phyloP scores from a whole-genome alignment of 2,329 filamentous ascomycete genomes.

The Hymenoscyphus salicellus region DNA sequence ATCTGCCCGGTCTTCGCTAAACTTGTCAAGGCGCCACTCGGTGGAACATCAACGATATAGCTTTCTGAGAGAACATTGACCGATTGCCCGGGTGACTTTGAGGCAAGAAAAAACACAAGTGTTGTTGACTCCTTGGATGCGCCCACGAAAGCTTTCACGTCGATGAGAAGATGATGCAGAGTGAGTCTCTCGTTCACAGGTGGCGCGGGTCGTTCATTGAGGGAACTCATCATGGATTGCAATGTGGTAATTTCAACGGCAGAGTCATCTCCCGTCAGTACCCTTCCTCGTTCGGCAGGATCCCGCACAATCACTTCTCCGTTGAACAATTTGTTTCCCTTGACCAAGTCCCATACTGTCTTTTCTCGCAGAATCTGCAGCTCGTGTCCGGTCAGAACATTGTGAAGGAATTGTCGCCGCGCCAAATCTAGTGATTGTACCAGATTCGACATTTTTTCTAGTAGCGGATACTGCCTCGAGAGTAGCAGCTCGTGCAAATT shows the following conservation, averaged over 20 bases:
- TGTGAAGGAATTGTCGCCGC: conserved; percentile 86
- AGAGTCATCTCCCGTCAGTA: conserved; percentile 89
- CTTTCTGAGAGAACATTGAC: conserved; percentile 75
- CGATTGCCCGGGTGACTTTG: conserved; percentile 62
- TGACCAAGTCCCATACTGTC: conserved; percentile 93
- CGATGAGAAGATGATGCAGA: conserved; percentile 78
- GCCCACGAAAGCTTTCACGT: conserved; percentile 78
- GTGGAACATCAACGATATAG: conserved; percentile 73
- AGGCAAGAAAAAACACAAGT: conserved; percentile 74
- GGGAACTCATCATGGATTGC: conserved; percentile 92
- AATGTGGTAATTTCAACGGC: conserved; percentile 86
- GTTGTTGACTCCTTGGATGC: conserved; percentile 72
- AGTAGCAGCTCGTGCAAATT: conserved; percentile 91
- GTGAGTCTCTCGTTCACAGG: conserved; percentile 65
- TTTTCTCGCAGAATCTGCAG: conserved; percentile 76
- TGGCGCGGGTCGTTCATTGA: conserved; percentile 74
- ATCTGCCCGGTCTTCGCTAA: conserved; percentile 65
- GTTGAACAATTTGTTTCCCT: conserved; percentile 88
- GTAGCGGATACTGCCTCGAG: conserved; percentile 71
- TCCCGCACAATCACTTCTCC: conserved; percentile 94
- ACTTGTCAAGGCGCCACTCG: conserved; percentile 67
- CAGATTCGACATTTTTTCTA: conserved; percentile 78
- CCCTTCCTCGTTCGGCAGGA: conserved; percentile 74
- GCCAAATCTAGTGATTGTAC: conserved; percentile 81
- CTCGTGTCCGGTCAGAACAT: conserved; percentile 85